Conservation (phyloP, 2,329 filamentous ascomycete species). For the Arthroderma uncinatum region DNA sequence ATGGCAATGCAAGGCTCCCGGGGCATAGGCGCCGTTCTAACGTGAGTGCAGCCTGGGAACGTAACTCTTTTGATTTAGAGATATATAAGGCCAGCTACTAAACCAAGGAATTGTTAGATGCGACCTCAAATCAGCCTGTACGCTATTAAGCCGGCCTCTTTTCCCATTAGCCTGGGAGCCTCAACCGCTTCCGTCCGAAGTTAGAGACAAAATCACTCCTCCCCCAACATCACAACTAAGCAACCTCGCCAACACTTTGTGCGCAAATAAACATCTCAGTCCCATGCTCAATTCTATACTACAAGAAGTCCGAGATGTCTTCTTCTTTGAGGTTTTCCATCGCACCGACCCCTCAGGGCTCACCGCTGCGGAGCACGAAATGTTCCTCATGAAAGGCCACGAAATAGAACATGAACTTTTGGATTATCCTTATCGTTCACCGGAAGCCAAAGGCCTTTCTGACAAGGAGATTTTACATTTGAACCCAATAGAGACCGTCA, state of each 20-base stretch:
- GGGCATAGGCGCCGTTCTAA: constrained; percentile 22
- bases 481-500: constrained; percentile 22
- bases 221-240: constrained; percentile 18
- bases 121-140: constrained; percentile 28
- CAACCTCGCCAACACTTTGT: constrained; percentile 22
- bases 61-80: background rate
- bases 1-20: constrained; percentile 17
- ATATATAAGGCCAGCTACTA: background rate
- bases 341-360: constrained; percentile 17
- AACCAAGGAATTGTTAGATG: constrained; percentile 17
- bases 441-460: background rate
- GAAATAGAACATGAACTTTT: constrained; percentile 31
- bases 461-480: constrained; percentile 5
- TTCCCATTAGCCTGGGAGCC: constrained; percentile 27
- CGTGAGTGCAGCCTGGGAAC: constrained; percentile 17
- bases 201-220: constrained; percentile 23
- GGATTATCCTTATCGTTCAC: constrained; percentile 25
- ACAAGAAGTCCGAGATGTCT: constrained; percentile 22
- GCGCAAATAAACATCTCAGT: constrained; percentile 23
- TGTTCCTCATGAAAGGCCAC: constrained; percentile 25
- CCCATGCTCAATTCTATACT: constrained; percentile 20
- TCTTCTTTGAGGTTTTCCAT: constrained; percentile 25
- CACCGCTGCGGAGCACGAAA: constrained; percentile 21
- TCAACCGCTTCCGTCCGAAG: constrained; percentile 21
- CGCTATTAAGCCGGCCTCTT: constrained; percentile 25